A percentile compares a stretch with the other conserved stretches of the same genome.
phyloP scores from a whole-genome alignment of 768 basidiomycete species.

The Trametes punicea region DNA sequence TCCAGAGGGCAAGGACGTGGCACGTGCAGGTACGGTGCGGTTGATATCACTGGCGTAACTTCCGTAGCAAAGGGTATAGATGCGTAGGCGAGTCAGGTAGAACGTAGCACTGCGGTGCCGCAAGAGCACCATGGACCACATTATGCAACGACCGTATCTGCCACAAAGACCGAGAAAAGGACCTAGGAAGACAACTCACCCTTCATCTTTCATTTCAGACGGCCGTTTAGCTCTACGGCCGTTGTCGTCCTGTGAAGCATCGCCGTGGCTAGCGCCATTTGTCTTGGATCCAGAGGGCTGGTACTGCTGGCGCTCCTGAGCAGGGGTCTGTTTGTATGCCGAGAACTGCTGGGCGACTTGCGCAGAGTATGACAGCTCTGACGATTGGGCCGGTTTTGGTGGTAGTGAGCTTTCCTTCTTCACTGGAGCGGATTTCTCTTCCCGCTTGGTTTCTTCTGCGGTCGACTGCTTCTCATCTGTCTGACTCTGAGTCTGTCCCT shows the following conservation, averaged over 20 bases:
- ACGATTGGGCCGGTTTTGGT: constrained; percentile 16
- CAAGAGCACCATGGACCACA: constrained; percentile 4
- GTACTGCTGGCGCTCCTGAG: constrained; percentile 23
- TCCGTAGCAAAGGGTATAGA: constrained; percentile 11
- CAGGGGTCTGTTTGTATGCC: constrained; percentile 26
- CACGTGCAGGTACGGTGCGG: constrained; percentile 5
- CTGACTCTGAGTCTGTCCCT: constrained; percentile 38
- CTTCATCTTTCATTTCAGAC: constrained; percentile 95
- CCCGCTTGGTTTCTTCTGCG: constrained; percentile 4
- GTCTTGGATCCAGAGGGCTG: constrained; percentile 20
- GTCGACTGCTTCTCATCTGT: constrained; percentile 17
- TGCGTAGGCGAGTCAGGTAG: not conserved
- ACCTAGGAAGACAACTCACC: constrained; percentile 54
- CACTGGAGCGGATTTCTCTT: constrained; percentile 4
- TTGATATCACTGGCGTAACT: constrained; percentile 9
- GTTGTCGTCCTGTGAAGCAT: constrained; percentile 41
- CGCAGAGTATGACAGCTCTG: constrained; percentile 23
- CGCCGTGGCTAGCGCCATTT: constrained; percentile 33
- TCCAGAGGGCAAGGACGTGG: constrained; percentile 8
- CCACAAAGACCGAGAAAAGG: not conserved
- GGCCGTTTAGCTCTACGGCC: constrained; percentile 55
- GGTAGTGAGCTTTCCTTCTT: constrained; percentile 21
- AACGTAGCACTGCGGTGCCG: constrained; percentile 13
- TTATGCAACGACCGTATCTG: not conserved
- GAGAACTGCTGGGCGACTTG: constrained; percentile 26